phyloP scores from a whole-genome alignment of 257 asterid species.

The Ilex asprella region DNA sequence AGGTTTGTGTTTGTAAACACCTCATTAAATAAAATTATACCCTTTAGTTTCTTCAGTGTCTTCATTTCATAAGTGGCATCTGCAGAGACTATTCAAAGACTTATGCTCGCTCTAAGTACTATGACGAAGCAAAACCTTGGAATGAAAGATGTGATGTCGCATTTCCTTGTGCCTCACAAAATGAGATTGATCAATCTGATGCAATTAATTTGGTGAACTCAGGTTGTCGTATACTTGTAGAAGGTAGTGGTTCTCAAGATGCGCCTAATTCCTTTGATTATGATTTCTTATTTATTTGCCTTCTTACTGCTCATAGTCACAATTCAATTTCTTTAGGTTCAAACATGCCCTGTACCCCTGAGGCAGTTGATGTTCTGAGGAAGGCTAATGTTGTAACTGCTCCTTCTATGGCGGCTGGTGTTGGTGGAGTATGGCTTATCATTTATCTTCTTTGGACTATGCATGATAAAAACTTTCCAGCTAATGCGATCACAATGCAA shows the following conservation, averaged over 20 bases:
- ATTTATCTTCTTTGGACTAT: slow-evolving; percentile 5
- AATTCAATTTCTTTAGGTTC: slow-evolving; percentile 47
- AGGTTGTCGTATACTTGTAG: slow-evolving; percentile 87
- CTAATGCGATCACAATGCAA: background rate
- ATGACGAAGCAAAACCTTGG: slow-evolving; percentile 94
- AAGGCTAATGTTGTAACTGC: slow-evolving; percentile 84
- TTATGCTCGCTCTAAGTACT: slow-evolving; percentile 93
- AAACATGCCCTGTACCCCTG: slow-evolving; percentile 94
- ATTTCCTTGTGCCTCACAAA: slow-evolving; percentile 92
- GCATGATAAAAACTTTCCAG: slow-evolving; percentile 5
- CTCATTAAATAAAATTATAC: slow-evolving; percentile 3
- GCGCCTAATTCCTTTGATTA: slow-evolving; percentile 4
- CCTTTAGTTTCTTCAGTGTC: slow-evolving; percentile 7
- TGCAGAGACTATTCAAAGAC: slow-evolving; percentile 95
- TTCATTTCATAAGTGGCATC: slow-evolving; percentile 22
- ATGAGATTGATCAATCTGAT: slow-evolving; percentile 88
- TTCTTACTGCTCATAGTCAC: slow-evolving; percentile 13
- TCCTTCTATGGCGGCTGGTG: slow-evolving; percentile 96
- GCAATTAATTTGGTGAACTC: slow-evolving; percentile 81
- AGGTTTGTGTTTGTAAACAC: slow-evolving; percentile 39
- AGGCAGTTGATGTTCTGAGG: slow-evolving; percentile 81
- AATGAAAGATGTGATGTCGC: slow-evolving; percentile 92
- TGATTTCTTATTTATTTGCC: slow-evolving; percentile 4
- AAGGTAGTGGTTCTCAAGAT: slow-evolving; percentile 44
- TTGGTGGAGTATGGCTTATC: slow-evolving; percentile 75